Evolutionary conservation across 108 stramenopile species (phyloP), one percentile per base, ranked within the genome.

Genomic region (Stephanodiscus triporus): DNA sequence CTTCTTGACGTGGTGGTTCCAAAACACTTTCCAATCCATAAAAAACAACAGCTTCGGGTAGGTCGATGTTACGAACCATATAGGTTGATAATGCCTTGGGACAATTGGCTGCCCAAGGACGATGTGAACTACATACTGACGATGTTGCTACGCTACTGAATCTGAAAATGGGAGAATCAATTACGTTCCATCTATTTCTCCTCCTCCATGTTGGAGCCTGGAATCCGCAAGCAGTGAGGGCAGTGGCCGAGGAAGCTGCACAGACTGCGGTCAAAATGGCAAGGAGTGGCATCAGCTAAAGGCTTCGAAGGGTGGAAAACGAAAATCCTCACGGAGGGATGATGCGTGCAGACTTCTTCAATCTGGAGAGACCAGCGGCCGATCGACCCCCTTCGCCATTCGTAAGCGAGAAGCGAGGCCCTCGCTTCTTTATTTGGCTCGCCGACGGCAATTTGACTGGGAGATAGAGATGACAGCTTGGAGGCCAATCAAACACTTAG

Each of bases 51-150:
- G 86, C 82, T 77, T 93, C 92, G 8, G 88, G 89, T 10, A 88
- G 62, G 75, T 93, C 92, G 47, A 93, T 83, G 62, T 93, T 93
- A 13, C 92, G 85, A 37, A 93, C 87, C 92, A 93, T 93, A 3
- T 49, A 34, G 32, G 32, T 34, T 34, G 32, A 34, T 34, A 5
- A 34, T 34, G 32, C 5, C 5, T 34, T 34, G 32, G 32, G 32
- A 34, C 32, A 34, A 34, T 2, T 34, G 32, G 10, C 48, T 78
- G 47, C 7, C 59, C 70, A n/a, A 49, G 32, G 32, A 34, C 32
- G 32, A 34, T 34, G 32, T 34, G 32, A 5, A 34, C 2, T 34
- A n/a, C n/a, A n/a, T 7, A 16, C 19, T 49, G 48, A 49, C 6
- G 48, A 16, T 49, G 48, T 49, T 19, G n/a, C 19, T 49, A 6